Percentiles rank a stretch among this genome's conserved stretches.
Evolutionary conservation across 2,329 filamentous ascomycete genomes (phyloP).

Genomic region (Neonectria sp.): DNA sequence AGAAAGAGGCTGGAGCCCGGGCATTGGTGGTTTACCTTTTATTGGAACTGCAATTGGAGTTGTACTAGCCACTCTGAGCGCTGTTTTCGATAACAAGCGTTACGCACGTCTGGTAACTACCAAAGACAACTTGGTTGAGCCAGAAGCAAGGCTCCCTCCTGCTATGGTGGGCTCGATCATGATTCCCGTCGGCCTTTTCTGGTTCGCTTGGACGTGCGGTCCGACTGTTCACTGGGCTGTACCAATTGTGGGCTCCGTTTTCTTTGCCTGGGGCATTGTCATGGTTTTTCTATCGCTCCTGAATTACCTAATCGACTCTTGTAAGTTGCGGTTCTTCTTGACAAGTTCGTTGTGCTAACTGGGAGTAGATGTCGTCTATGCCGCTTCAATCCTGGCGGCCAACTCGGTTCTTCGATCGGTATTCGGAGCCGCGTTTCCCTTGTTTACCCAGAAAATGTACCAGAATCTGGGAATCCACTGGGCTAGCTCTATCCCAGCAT

Average conservation of each 20-base stretch:
- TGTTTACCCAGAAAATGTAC: slow-evolving; percentile 67
- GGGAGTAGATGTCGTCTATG: slow-evolving; percentile 72
- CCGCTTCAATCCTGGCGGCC: slow-evolving; percentile 78
- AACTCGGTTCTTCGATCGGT: slow-evolving; percentile 77
- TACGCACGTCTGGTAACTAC: slow-evolving; percentile 46
- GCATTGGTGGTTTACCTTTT: slow-evolving; percentile 75
- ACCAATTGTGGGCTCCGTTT: slow-evolving; percentile 51
- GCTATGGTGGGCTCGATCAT: slow-evolving; percentile 69
- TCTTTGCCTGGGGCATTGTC: slow-evolving; percentile 58
- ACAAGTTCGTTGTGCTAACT: neutral
- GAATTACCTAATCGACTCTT: slow-evolving; percentile 70
- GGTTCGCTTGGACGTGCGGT: slow-evolving; percentile 70
- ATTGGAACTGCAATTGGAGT: slow-evolving; percentile 79
- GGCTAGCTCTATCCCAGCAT: slow-evolving; percentile 14
- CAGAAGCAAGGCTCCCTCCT: slow-evolving; percentile 70
- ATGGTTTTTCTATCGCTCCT: slow-evolving; percentile 68
- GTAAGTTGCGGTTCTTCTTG: neutral
- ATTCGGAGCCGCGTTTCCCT: slow-evolving; percentile 77
- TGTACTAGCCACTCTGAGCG: slow-evolving; percentile 43
- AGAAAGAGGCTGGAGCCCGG: slow-evolving; percentile 70
- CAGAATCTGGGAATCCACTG: slow-evolving; percentile 15
- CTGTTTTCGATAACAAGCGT: slow-evolving; percentile 56
- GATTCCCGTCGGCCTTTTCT: slow-evolving; percentile 69
- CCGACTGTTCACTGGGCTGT: slow-evolving; percentile 66
- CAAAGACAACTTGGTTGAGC: slow-evolving; percentile 52